phyloP scores from a whole-genome alignment of 768 basidiomycete species.

The Rhodosporidiobolus sp. region DNA sequence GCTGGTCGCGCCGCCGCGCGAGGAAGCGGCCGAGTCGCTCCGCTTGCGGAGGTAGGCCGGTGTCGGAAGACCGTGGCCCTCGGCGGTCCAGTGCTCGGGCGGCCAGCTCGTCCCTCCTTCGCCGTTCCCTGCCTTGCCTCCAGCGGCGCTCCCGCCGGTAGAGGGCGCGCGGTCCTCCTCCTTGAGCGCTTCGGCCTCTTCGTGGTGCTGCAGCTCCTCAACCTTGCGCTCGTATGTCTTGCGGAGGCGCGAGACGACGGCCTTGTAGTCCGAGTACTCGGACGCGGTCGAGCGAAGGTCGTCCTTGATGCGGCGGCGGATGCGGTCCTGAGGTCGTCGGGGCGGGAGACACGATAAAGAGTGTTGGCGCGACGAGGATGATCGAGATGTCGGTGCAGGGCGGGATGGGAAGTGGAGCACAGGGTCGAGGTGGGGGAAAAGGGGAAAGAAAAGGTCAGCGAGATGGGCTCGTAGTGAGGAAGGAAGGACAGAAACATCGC shows the following conservation, averaged over 20 bases:
- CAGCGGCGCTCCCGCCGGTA: too few species aligned
- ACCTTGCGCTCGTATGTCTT: constrained; percentile 42
- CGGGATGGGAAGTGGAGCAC: too few species aligned
- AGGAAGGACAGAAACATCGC: neutral
- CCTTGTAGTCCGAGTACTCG: constrained; percentile 41
- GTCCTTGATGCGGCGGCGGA: constrained; percentile 38
- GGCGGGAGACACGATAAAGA: neutral
- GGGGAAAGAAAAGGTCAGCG: neutral
- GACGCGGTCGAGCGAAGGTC: constrained; percentile 27
- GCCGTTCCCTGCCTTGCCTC: neutral
- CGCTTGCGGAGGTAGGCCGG: constrained; percentile 7
- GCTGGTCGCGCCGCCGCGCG: neutral
- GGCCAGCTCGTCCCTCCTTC: constrained; percentile 12
- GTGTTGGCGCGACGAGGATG: too few species aligned
- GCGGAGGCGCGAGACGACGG: constrained; percentile 30
- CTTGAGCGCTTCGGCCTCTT: constrained; percentile 28
- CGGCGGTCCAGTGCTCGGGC: constrained; percentile 28
- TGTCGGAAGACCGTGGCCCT: neutral
- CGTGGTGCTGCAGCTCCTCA: constrained; percentile 39
- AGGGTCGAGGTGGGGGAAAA: too few species aligned
- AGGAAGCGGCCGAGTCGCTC: constrained; percentile 17
- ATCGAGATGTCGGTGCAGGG: too few species aligned
- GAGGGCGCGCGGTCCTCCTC: neutral
- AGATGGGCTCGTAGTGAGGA: too few species aligned
- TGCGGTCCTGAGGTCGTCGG: constrained; percentile 43